Conservation (phyloP, 169 alveolate genomes). For the Eimeria praecox region DNA sequence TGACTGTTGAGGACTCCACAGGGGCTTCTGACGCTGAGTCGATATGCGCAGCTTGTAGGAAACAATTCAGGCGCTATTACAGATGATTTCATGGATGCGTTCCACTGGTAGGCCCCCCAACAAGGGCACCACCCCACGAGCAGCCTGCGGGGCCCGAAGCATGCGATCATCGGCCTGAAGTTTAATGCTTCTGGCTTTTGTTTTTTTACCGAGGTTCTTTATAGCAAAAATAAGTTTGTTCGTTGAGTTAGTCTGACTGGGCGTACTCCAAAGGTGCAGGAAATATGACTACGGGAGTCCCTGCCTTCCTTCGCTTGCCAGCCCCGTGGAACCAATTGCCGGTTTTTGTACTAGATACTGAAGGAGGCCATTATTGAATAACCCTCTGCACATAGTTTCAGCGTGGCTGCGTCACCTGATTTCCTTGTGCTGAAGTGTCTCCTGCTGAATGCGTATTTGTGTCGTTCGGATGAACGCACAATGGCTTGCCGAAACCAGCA, state of each 20-base stretch:
- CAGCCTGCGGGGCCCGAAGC: slow-evolving; percentile 77
- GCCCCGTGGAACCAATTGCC: slow-evolving; percentile 30
- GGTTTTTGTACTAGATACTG: background rate
- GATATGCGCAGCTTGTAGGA: background rate
- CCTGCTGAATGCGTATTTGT: background rate
- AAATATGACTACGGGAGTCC: background rate
- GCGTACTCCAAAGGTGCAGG: background rate
- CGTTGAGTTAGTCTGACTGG: background rate
- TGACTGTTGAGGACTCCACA: background rate
- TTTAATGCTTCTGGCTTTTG: background rate
- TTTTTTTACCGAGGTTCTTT: background rate
- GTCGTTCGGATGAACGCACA: background rate
- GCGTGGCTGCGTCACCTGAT: background rate
- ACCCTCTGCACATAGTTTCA: background rate
- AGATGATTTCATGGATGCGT: background rate
- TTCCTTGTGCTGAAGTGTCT: background rate
- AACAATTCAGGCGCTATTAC: background rate
- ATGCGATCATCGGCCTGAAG: slow-evolving; percentile 60
- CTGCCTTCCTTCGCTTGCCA: background rate
- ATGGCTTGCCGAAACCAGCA: background rate
- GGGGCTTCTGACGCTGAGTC: slow-evolving; percentile 15
- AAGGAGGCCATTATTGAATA: background rate
- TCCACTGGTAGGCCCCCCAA: background rate
- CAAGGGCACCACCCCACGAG: slow-evolving; percentile 62
- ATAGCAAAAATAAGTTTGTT: background rate